Base-by-base conservation (phyloP, 257 asterid species). In the Mitragyna speciosa region DNA sequence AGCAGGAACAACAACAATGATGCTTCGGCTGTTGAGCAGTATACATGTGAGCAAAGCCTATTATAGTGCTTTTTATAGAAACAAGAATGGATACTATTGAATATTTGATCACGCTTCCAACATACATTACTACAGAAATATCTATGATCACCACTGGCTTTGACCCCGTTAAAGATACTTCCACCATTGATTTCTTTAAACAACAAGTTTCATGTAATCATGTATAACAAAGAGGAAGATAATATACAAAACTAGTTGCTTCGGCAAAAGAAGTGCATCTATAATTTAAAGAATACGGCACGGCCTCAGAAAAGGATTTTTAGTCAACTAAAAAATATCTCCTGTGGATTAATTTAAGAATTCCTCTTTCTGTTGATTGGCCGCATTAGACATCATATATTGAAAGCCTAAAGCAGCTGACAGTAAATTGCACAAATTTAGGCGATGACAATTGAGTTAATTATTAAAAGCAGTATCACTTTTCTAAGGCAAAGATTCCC, bases 191-290 rank as follows among this genome's bases (percentile, higher is more conserved):
- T 59, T 41, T 31, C 79, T 80, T 80, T 45, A 64, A 64, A 67
- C 64, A 45, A 17, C 28, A 80, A 80, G 79, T 52, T 65, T 52
- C 65, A 30, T 51, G 79, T 26, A 66, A 70, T 79, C 78, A 73
- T 72, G 78, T 72, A 79, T 43, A 28, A 48, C 49, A 47, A 63
- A 70, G 5, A 31, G 31, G 43, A 15, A 72, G 78, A 79, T 72
- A 47, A 61, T 30, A 36, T 45, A 22, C 19, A 75, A 56, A 74
- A 12, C 12, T 31, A 54, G 0, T 36, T 22, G 12, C 4, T 47
- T 71, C 51, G 45, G 49, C 47, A 19, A 12, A 47, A 12, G 39
- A n/a, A 12, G 26, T 12, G 31, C 47, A 16, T 10, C 1, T 45
- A 31, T 15, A 31, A 31, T 12, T 15, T 68, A 14, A 36, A 68